Evolutionary conservation across 1,139 yeast genomes (phyloP).

Genomic region (Taiozyma onychis): DNA sequence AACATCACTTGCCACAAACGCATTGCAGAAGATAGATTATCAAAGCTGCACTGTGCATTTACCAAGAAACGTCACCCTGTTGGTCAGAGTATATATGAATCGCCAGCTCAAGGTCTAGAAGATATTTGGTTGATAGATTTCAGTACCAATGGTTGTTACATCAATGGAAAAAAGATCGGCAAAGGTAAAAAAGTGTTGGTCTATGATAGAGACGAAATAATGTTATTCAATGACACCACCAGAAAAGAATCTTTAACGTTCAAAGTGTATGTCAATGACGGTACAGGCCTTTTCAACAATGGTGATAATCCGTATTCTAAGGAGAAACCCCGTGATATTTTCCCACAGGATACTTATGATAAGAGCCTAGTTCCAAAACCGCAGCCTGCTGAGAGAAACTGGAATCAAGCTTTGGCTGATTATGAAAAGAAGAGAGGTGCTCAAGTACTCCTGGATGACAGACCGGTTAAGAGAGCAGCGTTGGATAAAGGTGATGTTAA

Average conservation of each 20-base stretch:
- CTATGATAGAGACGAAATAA: conserved; percentile 58
- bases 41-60: conserved; percentile 77
- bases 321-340: conserved; percentile 1
- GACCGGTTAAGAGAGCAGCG: conserved; percentile 22
- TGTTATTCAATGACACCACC: conserved; percentile 56
- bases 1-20: conserved; percentile 52
- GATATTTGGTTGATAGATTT: conserved; percentile 80
- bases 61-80: conserved; percentile 55
- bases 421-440: not conserved
- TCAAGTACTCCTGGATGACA: not conserved
- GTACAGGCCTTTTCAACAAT: conserved; percentile 50
- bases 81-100: conserved; percentile 48
- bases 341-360: conserved; percentile 18
- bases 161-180: conserved; percentile 56
- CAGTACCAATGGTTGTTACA: conserved; percentile 74
- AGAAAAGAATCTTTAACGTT: conserved; percentile 49
- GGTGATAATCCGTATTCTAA: conserved; percentile 18
- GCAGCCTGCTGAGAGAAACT: not conserved
- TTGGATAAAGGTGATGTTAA: conserved; percentile 23
- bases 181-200: conserved; percentile 58
- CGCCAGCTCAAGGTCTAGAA: conserved; percentile 62
- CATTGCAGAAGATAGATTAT: conserved; percentile 68
- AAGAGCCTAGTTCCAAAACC: conserved; percentile 9
- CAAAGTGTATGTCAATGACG: conserved; percentile 44
- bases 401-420: not conserved